Percentiles rank a stretch among this genome's conserved stretches.
phyloP scores from a whole-genome alignment of 805 yeast species.

The Grigorovia jiainica region DNA sequence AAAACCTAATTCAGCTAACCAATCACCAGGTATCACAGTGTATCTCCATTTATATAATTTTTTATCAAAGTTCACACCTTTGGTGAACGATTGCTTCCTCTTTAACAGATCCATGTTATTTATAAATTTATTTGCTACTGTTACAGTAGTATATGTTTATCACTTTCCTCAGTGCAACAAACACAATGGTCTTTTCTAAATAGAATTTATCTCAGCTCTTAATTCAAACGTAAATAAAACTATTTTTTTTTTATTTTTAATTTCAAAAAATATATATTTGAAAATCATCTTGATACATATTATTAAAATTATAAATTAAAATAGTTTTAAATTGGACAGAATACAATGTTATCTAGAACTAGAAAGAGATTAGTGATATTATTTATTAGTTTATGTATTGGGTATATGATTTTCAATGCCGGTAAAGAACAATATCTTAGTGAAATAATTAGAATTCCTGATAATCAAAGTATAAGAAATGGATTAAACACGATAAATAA shows the following conservation, averaged over 20 bases:
- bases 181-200: no score
- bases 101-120: neutral
- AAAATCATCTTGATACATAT: no score
- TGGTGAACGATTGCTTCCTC: neutral
- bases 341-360: constrained; percentile 23
- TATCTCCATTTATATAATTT: constrained; percentile 25
- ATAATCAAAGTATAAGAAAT: neutral
- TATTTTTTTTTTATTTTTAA: no score
- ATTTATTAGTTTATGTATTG: constrained; percentile 3
- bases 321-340: no score
- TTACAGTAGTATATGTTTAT: no score
- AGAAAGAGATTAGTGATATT: constrained; percentile 16
- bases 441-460: neutral
- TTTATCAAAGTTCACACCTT: constrained; percentile 6
- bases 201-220: no score
- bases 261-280: no score
- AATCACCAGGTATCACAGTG: constrained; percentile 21
- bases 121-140: no score
- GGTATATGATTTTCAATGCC: neutral
- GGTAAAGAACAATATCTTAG: neutral
- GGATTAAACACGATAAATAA: neutral
- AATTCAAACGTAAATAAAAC: no score
- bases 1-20: constrained; percentile 23
- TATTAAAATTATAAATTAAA: no score
- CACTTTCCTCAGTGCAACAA: no score